A percentile compares a stretch with the other conserved stretches of the same genome.
phyloP scores from a whole-genome alignment of 352 stramenopile species.

The Albugo candida region DNA sequence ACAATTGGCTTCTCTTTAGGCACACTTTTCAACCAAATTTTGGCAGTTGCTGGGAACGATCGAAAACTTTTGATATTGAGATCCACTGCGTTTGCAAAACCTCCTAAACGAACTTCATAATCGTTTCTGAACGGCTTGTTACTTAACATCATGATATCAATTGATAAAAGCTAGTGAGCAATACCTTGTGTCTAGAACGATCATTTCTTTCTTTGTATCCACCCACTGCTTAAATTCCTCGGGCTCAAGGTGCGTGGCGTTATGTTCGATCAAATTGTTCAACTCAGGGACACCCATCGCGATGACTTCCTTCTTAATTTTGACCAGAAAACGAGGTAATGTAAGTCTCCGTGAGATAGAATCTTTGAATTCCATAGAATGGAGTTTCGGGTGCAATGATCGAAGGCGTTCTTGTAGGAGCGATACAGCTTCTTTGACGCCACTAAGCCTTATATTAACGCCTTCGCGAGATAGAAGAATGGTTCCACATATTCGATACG shows the following conservation, averaged over 20 bases:
- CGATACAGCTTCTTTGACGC: constrained; percentile 16
- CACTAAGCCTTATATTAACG: constrained; percentile 45
- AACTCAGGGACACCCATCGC: constrained; percentile 38
- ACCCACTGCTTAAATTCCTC: constrained; percentile 45
- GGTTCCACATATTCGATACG: constrained; percentile 27
- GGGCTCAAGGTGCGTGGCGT: constrained; percentile 32
- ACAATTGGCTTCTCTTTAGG: constrained; percentile 58
- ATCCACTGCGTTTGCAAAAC: constrained; percentile 45
- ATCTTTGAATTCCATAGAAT: constrained; percentile 40
- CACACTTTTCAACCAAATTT: constrained; percentile 18
- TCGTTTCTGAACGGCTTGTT: constrained; percentile 21
- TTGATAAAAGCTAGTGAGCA: constrained; percentile 29
- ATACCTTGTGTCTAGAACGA: constrained; percentile 53
- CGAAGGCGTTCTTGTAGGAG: constrained; percentile 27
- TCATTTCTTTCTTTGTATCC: constrained; percentile 39
- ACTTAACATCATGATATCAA: neutral
- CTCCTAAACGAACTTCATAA: constrained; percentile 54
- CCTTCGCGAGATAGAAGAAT: constrained; percentile 44
- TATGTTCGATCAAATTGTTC: constrained; percentile 22
- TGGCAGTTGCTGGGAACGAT: constrained; percentile 24
- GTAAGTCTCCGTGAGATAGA: constrained; percentile 30
- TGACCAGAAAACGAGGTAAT: constrained; percentile 44
- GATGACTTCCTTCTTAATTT: constrained; percentile 68
- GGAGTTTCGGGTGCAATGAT: constrained; percentile 17
- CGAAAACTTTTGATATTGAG: constrained; percentile 57